These are phyloP conservation scores for Neofusicoccum sp. DNA, from an alignment of 2,329 filamentous ascomycete genomes.

Conservation along the genomic window DNA sequence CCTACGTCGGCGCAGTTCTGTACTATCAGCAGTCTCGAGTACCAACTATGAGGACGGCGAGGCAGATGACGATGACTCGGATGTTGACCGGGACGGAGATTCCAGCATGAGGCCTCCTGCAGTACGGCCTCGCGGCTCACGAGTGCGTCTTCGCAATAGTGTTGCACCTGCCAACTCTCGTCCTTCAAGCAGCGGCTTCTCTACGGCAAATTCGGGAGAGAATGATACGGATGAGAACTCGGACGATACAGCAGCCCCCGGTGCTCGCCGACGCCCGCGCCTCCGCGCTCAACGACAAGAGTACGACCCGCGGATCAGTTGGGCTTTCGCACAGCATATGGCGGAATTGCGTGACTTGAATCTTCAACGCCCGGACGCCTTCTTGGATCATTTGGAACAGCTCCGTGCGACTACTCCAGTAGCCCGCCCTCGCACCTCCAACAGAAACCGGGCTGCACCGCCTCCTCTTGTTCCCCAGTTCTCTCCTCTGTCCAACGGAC, in stretches of 20 bases:
- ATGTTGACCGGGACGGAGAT: constrained; percentile 41
- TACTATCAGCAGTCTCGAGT: constrained; percentile 35
- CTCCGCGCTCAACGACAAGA: constrained; percentile 35
- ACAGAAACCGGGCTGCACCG: constrained; percentile 35
- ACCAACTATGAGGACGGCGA: constrained; percentile 45
- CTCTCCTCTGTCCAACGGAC: constrained; percentile 34
- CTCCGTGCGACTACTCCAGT: constrained; percentile 42
- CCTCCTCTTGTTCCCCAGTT: constrained; percentile 30
- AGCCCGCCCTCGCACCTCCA: constrained; percentile 41
- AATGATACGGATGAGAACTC: constrained; percentile 43
- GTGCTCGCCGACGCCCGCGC: constrained; percentile 28
- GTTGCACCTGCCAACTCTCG: constrained; percentile 30
- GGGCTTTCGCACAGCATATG: constrained; percentile 46
- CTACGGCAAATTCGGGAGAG: constrained; percentile 32
- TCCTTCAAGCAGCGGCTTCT: constrained; percentile 32
- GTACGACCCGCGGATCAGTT: constrained; percentile 45
- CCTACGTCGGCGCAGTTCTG: constrained; percentile 41
- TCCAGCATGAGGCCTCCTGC: constrained; percentile 38
- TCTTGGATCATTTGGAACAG: constrained; percentile 38
- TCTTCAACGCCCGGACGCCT: constrained; percentile 33
- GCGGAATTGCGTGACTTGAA: constrained; percentile 37
- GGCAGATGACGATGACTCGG: constrained; percentile 47
- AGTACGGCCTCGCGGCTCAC: constrained; percentile 38
- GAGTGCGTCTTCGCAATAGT: constrained; percentile 36
- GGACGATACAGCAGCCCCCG: constrained; percentile 38